phyloP scores from a whole-genome alignment of 495 filamentous ascomycete species.

The Saxophila tyrrhenica region DNA sequence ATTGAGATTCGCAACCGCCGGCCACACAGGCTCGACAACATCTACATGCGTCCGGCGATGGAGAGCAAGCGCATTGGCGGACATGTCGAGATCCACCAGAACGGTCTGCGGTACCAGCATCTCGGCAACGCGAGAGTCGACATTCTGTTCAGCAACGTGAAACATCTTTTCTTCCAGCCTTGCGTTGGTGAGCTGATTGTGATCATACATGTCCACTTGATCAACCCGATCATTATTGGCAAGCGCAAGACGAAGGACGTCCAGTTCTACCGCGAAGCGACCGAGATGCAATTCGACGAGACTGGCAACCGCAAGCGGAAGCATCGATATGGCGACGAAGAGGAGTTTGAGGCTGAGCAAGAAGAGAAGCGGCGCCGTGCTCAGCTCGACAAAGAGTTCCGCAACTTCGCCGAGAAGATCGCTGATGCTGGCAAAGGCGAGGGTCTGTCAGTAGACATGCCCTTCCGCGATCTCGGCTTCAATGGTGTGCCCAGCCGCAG shows the following conservation, averaged over 20 bases:
- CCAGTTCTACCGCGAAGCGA: conserved; percentile 96
- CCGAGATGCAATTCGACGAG: conserved; percentile 97
- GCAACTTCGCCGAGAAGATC: conserved; percentile 94
- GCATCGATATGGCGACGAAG: conserved; percentile 96
- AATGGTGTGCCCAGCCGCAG: conserved; percentile 91
- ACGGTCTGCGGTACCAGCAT: conserved; percentile 93
- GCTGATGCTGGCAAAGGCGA: conserved; percentile 78
- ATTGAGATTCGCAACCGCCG: conserved; percentile 68
- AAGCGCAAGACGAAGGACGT: conserved; percentile 99
- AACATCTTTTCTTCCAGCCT: conserved; percentile 97
- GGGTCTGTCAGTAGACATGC: conserved; percentile 78
- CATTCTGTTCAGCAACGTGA: conserved; percentile 95
- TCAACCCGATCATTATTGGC: conserved; percentile 95
- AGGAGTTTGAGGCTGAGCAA: conserved; percentile 97
- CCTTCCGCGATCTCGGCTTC: conserved; percentile 92
- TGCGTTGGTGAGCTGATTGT: conserved; percentile 93
- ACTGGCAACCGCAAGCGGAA: conserved; percentile 96
- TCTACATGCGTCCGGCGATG: conserved; percentile 86
- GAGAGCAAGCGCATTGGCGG: conserved; percentile 94
- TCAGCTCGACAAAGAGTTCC: conserved; percentile 89
- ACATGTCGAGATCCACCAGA: conserved; percentile 93
- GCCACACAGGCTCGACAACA: conserved; percentile 72
- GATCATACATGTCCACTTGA: conserved; percentile 93
- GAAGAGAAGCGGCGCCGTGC: conserved; percentile 85
- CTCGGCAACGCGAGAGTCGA: conserved; percentile 76